Base-by-base conservation (phyloP, 2,329 filamentous ascomycete species). In the Neophaeococcomyces aloes region DNA sequence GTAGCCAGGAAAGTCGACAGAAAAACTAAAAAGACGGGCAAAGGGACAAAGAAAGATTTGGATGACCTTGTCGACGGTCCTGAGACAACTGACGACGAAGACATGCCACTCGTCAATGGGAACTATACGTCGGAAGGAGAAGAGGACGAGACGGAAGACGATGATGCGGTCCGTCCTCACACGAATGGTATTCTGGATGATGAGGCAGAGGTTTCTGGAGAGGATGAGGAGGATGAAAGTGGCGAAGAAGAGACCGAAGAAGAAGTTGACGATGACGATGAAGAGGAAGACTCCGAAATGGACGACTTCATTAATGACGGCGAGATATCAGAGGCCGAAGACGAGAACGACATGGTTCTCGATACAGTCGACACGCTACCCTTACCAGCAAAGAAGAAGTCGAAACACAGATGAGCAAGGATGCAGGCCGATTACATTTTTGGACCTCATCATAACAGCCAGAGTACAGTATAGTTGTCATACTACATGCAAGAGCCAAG, bases 61-160 rank as follows among this genome's bases (percentile, higher is more conserved):
- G 42, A 50, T 17, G 46, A 53, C 21, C 48, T 55, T 11, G 41
- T 55, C 36, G 51, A 29, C n/a, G 45, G 32, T 18, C 45, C 42
- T 18, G 45, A 47, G 11, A 63, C 63, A 11, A 72, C 74, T 45
- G 72, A 74, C 3, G 73, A 76, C 13, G 78, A 79, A 14, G 78
- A 76, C 35, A 68, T 74, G 54, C 69, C 71, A 3, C 64, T 71
- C 23, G 66, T 70, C 17, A 79, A 76, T 50, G 74, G 72, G 41
- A 61, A 72, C 40, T 58, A 61, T 30, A 60, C 65, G 10, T 61
- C 62, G 15, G 64, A 67, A 11, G 47, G 43, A 4, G 76, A 73
- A 21, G 76, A 75, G 35, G 79, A 76, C 4, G 76, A 81, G 33
- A 77, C 79, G 17, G 62, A 61, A 3, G 57, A 53, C 0, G 55